Percentiles rank a stretch among this genome's conserved stretches.
Evolutionary conservation across 345 rosid genomes (phyloP).

Genomic region (Brassica rapa): DNA sequence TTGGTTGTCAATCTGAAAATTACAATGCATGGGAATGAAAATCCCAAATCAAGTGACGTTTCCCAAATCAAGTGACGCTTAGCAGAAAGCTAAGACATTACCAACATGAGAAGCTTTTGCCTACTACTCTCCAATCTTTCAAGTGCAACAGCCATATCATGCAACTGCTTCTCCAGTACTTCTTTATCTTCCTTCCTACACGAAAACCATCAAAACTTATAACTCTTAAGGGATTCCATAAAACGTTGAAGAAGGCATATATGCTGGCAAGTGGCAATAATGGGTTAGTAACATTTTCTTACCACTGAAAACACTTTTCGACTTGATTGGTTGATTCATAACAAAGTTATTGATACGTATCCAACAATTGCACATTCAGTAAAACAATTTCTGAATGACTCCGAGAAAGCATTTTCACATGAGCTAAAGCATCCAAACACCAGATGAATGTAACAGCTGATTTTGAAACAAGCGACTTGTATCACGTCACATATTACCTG

Average conservation of each 20-base stretch:
- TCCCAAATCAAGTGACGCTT: too few relatives aligned
- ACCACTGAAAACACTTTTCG: too few relatives aligned
- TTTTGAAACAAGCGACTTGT: not conserved
- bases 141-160: too few relatives aligned
- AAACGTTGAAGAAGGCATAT: too few relatives aligned
- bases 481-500: conserved; percentile 47
- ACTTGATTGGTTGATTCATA: too few relatives aligned
- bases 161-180: conserved; percentile 82
- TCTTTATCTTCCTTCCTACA: conserved; percentile 89
- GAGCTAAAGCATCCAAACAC: conserved; percentile 2
- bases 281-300: conserved; percentile 37
- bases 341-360: conserved; percentile 23
- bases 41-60: too few relatives aligned
- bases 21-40: too few relatives aligned
- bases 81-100: conserved; percentile 31
- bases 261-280: conserved; percentile 9
- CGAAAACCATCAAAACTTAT: conserved; percentile 23
- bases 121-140: conserved; percentile 91
- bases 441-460: not conserved
- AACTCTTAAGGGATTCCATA: too few relatives aligned
- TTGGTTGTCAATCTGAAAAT: conserved; percentile 92
- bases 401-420: not conserved
- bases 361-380: not conserved
- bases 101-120: conserved; percentile 96
- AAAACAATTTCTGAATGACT: not conserved